Conservation (phyloP, 306 rosid genomes). For the Prunus campanulata region DNA sequence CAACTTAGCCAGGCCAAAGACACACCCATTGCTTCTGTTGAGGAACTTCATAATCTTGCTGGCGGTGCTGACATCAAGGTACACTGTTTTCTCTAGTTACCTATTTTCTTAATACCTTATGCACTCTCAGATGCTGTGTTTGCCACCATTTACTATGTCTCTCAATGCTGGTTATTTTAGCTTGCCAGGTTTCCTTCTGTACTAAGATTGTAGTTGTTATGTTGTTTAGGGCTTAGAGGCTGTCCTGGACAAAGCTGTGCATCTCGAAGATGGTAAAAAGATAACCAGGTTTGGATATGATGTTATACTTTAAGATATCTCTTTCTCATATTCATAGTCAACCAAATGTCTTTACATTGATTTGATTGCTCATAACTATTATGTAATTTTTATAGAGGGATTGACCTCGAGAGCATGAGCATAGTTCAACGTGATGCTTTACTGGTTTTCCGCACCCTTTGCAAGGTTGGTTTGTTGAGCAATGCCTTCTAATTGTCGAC, state of each 20-base stretch:
- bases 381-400: constrained; percentile 62
- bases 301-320: constrained; percentile 20
- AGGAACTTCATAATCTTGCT: constrained; percentile 95
- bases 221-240: constrained; percentile 90
- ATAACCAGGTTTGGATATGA: constrained; percentile 69
- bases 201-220: neutral
- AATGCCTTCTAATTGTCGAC: constrained; percentile 22
- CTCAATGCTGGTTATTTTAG: neutral
- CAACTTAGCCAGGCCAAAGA: constrained; percentile 77
- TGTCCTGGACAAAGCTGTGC: constrained; percentile 97
- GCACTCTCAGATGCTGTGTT: neutral
- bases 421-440: constrained; percentile 86
- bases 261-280: constrained; percentile 92
- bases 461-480: constrained; percentile 77
- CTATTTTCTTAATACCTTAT: constrained; percentile 3
- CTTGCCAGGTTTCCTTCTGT: neutral
- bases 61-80: constrained; percentile 99
- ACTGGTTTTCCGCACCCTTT: constrained; percentile 92
- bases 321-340: constrained; percentile 10
- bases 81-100: constrained; percentile 19
- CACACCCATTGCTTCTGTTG: constrained; percentile 73
- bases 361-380: constrained; percentile 29
- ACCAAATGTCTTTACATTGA: constrained; percentile 6
- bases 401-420: constrained; percentile 95
- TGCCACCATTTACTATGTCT: neutral